Evolutionary conservation across 129 eudicot species (phyloP).

Genomic region (Artemisia annua): DNA sequence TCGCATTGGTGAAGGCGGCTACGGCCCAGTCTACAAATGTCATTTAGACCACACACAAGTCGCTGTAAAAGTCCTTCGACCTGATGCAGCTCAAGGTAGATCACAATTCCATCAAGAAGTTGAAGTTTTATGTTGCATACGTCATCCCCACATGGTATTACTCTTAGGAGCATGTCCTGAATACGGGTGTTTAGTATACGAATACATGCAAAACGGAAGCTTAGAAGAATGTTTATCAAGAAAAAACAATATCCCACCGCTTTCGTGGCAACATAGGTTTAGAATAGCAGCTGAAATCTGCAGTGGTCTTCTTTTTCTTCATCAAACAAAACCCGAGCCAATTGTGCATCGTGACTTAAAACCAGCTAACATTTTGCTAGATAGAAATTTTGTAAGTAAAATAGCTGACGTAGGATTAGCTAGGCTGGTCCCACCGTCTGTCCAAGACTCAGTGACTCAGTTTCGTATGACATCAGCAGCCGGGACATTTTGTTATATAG

Average conservation of each 20-base stretch:
- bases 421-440: not conserved
- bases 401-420: slow-evolving; percentile 1
- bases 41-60: not conserved
- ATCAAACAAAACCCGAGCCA: not conserved
- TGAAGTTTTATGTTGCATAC: not conserved
- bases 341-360: not conserved
- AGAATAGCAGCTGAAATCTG: not conserved
- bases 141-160: not conserved
- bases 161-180: not conserved
- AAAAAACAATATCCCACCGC: not conserved
- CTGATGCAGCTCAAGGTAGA: slow-evolving; percentile 3
- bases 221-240: not conserved
- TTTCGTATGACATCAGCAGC: not conserved
- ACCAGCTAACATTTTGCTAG: slow-evolving; percentile 3
- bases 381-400: not conserved
- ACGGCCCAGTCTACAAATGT: not conserved
- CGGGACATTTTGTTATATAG: not conserved
- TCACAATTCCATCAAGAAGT: not conserved
- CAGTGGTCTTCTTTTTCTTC: not conserved
- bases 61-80: slow-evolving; percentile 5
- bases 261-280: not conserved
- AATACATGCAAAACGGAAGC: slow-evolving; percentile 7
- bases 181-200: not conserved
- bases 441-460: not conserved
- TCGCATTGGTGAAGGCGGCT: not conserved